Conservation (phyloP, 2,329 filamentous ascomycete species). For the Sclerotinia glacialis region DNA sequence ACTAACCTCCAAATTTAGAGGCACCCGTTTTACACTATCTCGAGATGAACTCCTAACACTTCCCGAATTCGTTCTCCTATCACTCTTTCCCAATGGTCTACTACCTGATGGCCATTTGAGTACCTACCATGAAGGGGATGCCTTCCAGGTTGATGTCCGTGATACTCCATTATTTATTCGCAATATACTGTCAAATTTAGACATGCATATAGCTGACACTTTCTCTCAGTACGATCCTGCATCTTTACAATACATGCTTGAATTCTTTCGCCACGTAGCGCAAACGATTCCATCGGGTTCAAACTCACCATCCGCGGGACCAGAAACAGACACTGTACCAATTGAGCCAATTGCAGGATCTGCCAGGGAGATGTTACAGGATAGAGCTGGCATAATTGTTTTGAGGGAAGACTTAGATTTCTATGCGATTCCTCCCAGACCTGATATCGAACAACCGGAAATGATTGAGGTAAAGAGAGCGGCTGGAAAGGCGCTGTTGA, state of each 20-base stretch:
- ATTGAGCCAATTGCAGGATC: constrained; percentile 71
- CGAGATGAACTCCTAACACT: constrained; percentile 92
- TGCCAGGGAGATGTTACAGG: constrained; percentile 74
- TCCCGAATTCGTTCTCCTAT: constrained; percentile 94
- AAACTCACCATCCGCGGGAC: constrained; percentile 62
- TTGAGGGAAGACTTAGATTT: constrained; percentile 95
- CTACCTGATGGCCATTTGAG: constrained; percentile 96
- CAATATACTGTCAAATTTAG: constrained; percentile 41
- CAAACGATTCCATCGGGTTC: constrained; percentile 84
- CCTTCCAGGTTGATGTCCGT: constrained; percentile 96
- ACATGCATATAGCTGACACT: constrained; percentile 46
- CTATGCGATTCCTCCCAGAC: constrained; percentile 85
- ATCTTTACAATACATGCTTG: constrained; percentile 97
- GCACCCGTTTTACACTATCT: constrained; percentile 88
- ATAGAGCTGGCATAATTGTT: constrained; percentile 93
- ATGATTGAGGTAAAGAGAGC: constrained; percentile 97
- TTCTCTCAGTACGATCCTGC: constrained; percentile 82
- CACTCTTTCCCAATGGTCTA: constrained; percentile 97
- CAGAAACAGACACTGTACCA: constrained; percentile 62
- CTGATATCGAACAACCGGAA: constrained; percentile 79
- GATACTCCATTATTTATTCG: constrained; percentile 38
- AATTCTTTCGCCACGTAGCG: constrained; percentile 94
- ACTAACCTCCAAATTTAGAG: constrained; percentile 54
- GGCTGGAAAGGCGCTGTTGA: constrained; percentile 78
- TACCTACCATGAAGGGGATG: constrained; percentile 86